phyloP scores from a whole-genome alignment of 495 filamentous ascomycete genomes.

The Bombardia bombarda region DNA sequence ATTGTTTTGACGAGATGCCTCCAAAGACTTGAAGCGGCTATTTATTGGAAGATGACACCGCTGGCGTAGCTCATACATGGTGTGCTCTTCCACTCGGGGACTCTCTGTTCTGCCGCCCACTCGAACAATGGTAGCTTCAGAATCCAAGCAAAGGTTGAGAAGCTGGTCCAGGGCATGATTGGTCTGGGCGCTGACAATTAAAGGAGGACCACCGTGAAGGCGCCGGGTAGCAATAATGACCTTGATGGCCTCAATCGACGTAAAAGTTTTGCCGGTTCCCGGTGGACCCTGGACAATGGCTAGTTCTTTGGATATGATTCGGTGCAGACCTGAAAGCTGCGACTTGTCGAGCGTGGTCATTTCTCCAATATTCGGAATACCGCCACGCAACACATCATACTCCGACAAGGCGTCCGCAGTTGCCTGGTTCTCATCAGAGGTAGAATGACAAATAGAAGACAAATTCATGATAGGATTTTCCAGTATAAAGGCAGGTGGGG shows the following conservation, averaged over 20 bases:
- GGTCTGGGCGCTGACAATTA: constrained; percentile 77
- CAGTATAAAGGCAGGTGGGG: constrained; percentile 18
- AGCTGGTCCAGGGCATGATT: constrained; percentile 93
- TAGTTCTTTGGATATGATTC: constrained; percentile 65
- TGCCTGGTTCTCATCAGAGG: neutral
- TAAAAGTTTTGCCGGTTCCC: constrained; percentile 82
- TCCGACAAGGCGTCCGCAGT: neutral
- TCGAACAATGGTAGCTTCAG: constrained; percentile 63
- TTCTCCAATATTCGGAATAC: constrained; percentile 13
- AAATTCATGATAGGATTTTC: constrained; percentile 27
- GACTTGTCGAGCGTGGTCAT: constrained; percentile 55
- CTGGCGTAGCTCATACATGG: constrained; percentile 53
- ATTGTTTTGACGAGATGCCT: constrained; percentile 17
- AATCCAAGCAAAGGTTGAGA: constrained; percentile 54
- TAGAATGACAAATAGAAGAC: constrained; percentile 18
- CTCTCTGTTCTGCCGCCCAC: constrained; percentile 70
- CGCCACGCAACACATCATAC: constrained; percentile 10
- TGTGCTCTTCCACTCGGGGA: constrained; percentile 54
- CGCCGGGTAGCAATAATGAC: constrained; percentile 52
- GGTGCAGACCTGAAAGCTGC: constrained; percentile 58
- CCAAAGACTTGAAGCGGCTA: constrained; percentile 13
- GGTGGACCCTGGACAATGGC: constrained; percentile 87
- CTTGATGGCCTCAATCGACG: constrained; percentile 64
- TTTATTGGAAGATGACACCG: constrained; percentile 10
- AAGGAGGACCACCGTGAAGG: constrained; percentile 23